Evolutionary conservation across 495 filamentous ascomycete genomes (phyloP).

Genomic region (Penicillium tannophilum): DNA sequence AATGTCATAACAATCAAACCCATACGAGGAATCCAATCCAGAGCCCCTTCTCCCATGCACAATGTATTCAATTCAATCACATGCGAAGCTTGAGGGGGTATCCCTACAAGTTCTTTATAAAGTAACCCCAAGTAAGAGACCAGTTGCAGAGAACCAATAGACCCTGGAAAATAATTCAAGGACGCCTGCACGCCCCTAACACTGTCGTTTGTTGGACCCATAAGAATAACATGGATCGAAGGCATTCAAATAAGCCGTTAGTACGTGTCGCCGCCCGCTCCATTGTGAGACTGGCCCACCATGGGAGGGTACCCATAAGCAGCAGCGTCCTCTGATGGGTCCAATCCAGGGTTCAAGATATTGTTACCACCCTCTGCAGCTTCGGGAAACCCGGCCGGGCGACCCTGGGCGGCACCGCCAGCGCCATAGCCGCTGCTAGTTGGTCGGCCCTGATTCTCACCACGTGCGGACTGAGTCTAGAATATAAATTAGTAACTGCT

Average conservation of each 20-base stretch:
- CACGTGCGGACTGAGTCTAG: constrained; percentile 76
- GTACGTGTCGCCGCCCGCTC: constrained; percentile 59
- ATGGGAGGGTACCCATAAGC: constrained; percentile 68
- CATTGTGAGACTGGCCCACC: constrained; percentile 65
- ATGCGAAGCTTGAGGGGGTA: not conserved
- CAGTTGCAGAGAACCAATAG: not conserved
- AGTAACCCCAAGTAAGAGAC: constrained; percentile 6
- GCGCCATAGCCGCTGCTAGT: constrained; percentile 68
- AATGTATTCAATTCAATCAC: not conserved
- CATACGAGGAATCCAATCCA: not conserved
- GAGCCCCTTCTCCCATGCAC: not conserved
- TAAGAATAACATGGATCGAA: not conserved
- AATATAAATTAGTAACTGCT: constrained; percentile 10
- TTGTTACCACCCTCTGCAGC: constrained; percentile 58
- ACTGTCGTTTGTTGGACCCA: constrained; percentile 11
- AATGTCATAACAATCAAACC: not conserved
- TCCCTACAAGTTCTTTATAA: not conserved
- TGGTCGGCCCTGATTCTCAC: constrained; percentile 71
- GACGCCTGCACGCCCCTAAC: constrained; percentile 22
- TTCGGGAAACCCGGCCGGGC: constrained; percentile 54
- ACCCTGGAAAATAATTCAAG: constrained; percentile 8
- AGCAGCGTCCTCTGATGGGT: constrained; percentile 58
- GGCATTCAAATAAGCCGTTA: constrained; percentile 21
- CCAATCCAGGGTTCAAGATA: constrained; percentile 61
- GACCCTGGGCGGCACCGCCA: constrained; percentile 52